A percentile compares a stretch with the other conserved stretches of the same genome.
phyloP scores from a whole-genome alignment of 306 rosid genomes.

The Cucurbita pepo region DNA sequence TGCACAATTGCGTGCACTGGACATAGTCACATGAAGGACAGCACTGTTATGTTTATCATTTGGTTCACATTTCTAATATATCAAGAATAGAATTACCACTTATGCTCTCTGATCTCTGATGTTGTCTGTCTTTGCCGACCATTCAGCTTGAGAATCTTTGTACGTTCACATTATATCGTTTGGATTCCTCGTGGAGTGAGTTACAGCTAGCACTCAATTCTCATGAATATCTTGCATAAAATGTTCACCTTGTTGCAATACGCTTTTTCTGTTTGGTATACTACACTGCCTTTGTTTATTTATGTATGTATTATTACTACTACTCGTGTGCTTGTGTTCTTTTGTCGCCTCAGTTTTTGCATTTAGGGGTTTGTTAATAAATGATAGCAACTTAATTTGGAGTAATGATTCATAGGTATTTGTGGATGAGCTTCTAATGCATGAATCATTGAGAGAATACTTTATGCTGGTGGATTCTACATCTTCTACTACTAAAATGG shows the following conservation, averaged over 20 bases:
- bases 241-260: background rate
- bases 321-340: background rate
- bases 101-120: background rate
- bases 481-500: constrained; percentile 21
- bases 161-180: background rate
- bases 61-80: background rate
- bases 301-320: background rate
- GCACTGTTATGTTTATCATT: background rate
- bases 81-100: background rate
- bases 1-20: background rate
- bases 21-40: background rate
- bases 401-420: constrained; percentile 39
- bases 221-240: background rate
- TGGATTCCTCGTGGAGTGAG: background rate
- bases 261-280: background rate
- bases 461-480: constrained; percentile 36
- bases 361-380: background rate
- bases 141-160: background rate
- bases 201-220: background rate
- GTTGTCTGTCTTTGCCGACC: background rate
- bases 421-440: constrained; percentile 58
- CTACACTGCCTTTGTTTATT: background rate
- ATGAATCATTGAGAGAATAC: constrained; percentile 36
- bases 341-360: background rate
- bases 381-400: constrained; percentile 15